These are phyloP conservation scores for Laburnicola sp. DNA, from an alignment of 2,329 filamentous ascomycete species.

Conservation along the genomic window DNA sequence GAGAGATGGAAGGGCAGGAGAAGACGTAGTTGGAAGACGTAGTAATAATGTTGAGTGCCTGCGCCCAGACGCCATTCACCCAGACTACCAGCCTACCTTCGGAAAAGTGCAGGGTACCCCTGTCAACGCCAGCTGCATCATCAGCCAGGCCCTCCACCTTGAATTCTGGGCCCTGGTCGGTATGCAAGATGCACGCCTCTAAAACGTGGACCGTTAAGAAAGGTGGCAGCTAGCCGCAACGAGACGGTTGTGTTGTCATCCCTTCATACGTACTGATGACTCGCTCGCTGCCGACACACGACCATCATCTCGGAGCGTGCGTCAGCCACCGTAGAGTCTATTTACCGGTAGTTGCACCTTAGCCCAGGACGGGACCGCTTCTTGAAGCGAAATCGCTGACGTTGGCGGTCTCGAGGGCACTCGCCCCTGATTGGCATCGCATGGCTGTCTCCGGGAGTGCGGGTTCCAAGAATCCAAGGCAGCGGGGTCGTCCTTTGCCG, in stretches of 20 bases:
- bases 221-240: slow-evolving; percentile 36
- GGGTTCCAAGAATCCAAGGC: slow-evolving; percentile 39
- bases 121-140: slow-evolving; percentile 39
- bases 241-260: slow-evolving; percentile 44
- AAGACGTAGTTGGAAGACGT: slow-evolving; percentile 15
- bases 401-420: slow-evolving; percentile 17
- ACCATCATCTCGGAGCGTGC: slow-evolving; percentile 35
- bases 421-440: slow-evolving; percentile 35
- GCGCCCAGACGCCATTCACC: slow-evolving; percentile 46
- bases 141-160: slow-evolving; percentile 36
- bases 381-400: slow-evolving; percentile 20
- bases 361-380: slow-evolving; percentile 16
- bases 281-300: slow-evolving; percentile 30
- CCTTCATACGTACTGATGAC: slow-evolving; percentile 43
- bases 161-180: slow-evolving; percentile 35
- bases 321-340: slow-evolving; percentile 27
- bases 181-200: slow-evolving; percentile 39
- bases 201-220: slow-evolving; percentile 45
- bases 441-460: slow-evolving; percentile 34
- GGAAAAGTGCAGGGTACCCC: slow-evolving; percentile 36
- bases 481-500: slow-evolving; percentile 30
- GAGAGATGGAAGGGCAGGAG: slow-evolving; percentile 6
- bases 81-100: slow-evolving; percentile 40
- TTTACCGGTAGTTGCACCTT: slow-evolving; percentile 14
- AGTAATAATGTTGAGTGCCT: slow-evolving; percentile 34